phyloP scores from a whole-genome alignment of 768 basidiomycete genomes.

The Solioccasus polychromus region DNA sequence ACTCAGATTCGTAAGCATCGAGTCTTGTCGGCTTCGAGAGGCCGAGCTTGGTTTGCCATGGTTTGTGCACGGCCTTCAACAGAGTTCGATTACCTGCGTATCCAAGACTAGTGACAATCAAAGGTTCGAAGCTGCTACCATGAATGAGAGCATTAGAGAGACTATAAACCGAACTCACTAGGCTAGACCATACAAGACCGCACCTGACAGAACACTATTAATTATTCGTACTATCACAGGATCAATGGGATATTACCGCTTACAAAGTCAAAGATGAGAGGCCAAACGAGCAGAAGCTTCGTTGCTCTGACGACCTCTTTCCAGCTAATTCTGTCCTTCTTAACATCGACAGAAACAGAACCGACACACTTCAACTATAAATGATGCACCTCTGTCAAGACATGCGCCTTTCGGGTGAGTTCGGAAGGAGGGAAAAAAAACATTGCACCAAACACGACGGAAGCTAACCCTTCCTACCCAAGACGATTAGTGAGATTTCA shows the following conservation, averaged over 20 bases:
- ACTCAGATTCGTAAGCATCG: no score
- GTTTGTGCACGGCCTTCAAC: no score
- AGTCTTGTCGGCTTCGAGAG: no score
- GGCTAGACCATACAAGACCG: constrained; percentile 13
- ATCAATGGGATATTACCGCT: constrained; percentile 36
- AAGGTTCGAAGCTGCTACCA: constrained; percentile 60
- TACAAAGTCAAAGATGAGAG: constrained; percentile 50
- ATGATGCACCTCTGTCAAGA: constrained; percentile 49
- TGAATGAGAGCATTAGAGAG: constrained; percentile 35
- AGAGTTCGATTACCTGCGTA: constrained; percentile 50
- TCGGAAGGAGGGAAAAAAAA: constrained; percentile 49
- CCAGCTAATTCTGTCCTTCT: constrained; percentile 53
- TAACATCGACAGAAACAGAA: constrained; percentile 39
- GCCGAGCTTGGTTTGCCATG: no score
- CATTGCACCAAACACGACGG: constrained; percentile 52
- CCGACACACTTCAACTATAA: constrained; percentile 20
- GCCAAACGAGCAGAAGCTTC: constrained; percentile 51
- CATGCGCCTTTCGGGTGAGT: constrained; percentile 43
- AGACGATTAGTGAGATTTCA: background rate
- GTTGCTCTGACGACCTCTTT: constrained; percentile 49
- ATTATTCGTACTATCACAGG: background rate
- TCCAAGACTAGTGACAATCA: constrained; percentile 64
- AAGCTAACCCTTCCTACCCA: constrained; percentile 56
- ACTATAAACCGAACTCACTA: constrained; percentile 19
- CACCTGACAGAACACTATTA: constrained; percentile 13